These are phyloP conservation scores for Leptographium lundbergii DNA, from an alignment of 2,329 filamentous ascomycete species.

Conservation along the genomic window DNA sequence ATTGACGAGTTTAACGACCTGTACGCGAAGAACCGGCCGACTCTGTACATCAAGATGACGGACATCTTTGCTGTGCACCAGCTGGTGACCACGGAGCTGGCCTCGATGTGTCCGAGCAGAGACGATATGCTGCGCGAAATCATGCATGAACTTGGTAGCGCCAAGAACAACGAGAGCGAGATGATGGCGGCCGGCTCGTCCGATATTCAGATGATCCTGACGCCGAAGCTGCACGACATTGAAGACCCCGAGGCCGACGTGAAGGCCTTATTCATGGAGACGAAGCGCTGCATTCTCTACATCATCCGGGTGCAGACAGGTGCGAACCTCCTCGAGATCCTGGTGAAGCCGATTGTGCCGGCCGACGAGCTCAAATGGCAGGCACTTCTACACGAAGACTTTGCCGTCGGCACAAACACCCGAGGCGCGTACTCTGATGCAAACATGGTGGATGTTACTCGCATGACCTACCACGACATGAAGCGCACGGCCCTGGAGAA, in stretches of 20 bases:
- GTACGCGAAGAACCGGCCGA: conserved; percentile 91
- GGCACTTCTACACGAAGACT: conserved; percentile 68
- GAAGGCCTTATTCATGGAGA: conserved; percentile 94
- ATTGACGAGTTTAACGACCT: conserved; percentile 99
- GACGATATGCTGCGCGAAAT: conserved; percentile 88
- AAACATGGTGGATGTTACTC: conserved; percentile 78
- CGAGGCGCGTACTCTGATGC: conserved; percentile 82
- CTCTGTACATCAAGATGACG: conserved; percentile 97
- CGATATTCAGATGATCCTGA: conserved; percentile 84
- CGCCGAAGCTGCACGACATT: conserved; percentile 76
- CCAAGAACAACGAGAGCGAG: conserved; percentile 92
- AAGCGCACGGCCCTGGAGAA: conserved; percentile 92
- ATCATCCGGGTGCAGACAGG: conserved; percentile 95
- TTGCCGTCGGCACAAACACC: conserved; percentile 52
- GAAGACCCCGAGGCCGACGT: conserved; percentile 88
- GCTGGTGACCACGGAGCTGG: conserved; percentile 67
- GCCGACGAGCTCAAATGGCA: conserved; percentile 91
- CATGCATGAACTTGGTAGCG: conserved; percentile 84
- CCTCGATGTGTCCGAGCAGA: conserved; percentile 61
- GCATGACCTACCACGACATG: conserved; percentile 81
- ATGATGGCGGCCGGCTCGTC: conserved; percentile 75
- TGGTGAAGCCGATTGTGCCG: conserved; percentile 73
- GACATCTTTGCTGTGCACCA: conserved; percentile 96
- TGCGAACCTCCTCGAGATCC: conserved; percentile 82
- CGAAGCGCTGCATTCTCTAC: conserved; percentile 91